Evolutionary conservation across 257 asterid species (phyloP), one percentile per base, ranked within the genome.

Genomic region (Cruciata laevipes): DNA sequence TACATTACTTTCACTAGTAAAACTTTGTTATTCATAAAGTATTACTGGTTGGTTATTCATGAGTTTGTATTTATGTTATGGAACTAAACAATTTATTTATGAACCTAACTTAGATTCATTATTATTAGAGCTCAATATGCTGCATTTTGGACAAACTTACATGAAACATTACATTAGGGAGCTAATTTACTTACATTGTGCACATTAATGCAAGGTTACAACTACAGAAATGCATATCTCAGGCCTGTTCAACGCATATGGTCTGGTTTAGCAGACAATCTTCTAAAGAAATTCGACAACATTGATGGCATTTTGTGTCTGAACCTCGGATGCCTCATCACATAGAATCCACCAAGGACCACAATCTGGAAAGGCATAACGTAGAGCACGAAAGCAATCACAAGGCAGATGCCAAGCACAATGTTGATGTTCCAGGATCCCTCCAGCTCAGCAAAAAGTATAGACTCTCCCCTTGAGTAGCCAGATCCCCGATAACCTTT

Each of bases 381-480:
- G 64, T 86, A 87, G 62, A 87, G 44, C 53, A 79, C 86, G 7
- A 87, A 31, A 1, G 96, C 97, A 32, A 87, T 81, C 32, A 71
- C 61, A 5, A 90, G 66, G 69, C 95, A 90, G 75, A 82, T 1
- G 63, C 58, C 53, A 81, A 81, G 69, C 87, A 90, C 73, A 90
- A 71, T 1, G 92, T 95, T 32, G 97, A 84, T 1, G 95, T 95
- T 65, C 95, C 76, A 4, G 97, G 85, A 57, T 90, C 97, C 61
- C 97, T 76, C 97, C 97, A 90, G 63, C 83, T 84, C 71, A 87
- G 12, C 25, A 90, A 73, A 6, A 86, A 76, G 59, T 81, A 79
- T 0, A 90, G 49, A 71, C 97, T 83, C 76, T 90, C 97, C 70
- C 89, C 95, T 72, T 90, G 97, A 79, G 85, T 83, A 0, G 97